Evolutionary conservation across 805 yeast species (phyloP).

Genomic region (Clavispora vitiphila): DNA sequence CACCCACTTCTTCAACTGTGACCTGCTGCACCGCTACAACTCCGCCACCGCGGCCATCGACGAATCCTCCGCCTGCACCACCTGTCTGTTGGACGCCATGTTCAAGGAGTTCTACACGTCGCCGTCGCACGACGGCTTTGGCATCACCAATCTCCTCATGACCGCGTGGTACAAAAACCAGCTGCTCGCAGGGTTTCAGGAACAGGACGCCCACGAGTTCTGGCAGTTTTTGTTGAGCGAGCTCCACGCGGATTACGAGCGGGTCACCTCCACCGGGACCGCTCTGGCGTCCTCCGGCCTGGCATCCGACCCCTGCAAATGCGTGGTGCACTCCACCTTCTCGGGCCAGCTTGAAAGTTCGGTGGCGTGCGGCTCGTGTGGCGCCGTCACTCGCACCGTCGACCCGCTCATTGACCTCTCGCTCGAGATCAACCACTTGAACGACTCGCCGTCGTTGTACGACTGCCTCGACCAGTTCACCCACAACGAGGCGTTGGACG

Average conservation of each 20-base stretch:
- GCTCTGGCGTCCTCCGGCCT: constrained; percentile 1
- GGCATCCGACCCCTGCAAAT: constrained; percentile 44
- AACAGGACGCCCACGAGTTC: constrained; percentile 98
- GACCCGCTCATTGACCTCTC: constrained; percentile 92
- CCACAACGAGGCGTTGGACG: constrained; percentile 68
- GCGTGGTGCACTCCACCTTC: constrained; percentile 79
- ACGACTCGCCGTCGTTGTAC: constrained; percentile 33
- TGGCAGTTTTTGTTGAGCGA: constrained; percentile 89
- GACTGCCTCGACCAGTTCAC: constrained; percentile 78
- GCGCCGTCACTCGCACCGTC: constrained; percentile 56
- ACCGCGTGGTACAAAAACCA: constrained; percentile 86
- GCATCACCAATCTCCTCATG: constrained; percentile 73
- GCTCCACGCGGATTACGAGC: constrained; percentile 52
- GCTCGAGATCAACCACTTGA: constrained; percentile 52
- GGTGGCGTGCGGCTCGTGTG: constrained; percentile 68
- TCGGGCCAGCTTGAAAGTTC: constrained; percentile 80
- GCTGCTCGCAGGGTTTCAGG: constrained; percentile 89
- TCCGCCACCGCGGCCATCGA: constrained; percentile 18
- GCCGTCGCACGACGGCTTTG: constrained; percentile 59
- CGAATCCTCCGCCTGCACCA: constrained; percentile 51
- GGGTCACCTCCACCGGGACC: constrained; percentile 2
- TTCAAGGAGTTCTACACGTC: constrained; percentile 71
- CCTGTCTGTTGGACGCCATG: constrained; percentile 81
- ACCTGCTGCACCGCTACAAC: constrained; percentile 22
- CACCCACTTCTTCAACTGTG: constrained; percentile 55